A percentile compares a stretch with the other conserved stretches of the same genome.
These are phyloP conservation scores for Pichia sp. DNA, from an alignment of 1,139 yeast genomes.

Conservation along the genomic window DNA sequence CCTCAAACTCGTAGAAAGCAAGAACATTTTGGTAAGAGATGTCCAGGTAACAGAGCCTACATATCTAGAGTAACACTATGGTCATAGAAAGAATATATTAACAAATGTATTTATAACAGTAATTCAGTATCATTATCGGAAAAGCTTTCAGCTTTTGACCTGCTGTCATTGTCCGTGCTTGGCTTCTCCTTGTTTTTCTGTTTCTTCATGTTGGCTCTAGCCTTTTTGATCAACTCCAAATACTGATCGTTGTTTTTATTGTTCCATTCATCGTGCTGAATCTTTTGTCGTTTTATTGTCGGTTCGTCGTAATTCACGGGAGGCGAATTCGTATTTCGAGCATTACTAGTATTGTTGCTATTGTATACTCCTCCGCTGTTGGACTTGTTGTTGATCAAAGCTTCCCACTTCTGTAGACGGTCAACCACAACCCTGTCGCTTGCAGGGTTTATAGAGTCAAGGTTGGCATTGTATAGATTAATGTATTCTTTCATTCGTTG, in stretches of 20 bases:
- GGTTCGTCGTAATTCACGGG: slow-evolving; percentile 5
- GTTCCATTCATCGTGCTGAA: slow-evolving; percentile 49
- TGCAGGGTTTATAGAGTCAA: slow-evolving; percentile 70
- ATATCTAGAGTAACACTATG: background rate
- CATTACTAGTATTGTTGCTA: too few species aligned
- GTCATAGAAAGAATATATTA: too few species aligned
- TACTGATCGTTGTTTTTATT: slow-evolving; percentile 48
- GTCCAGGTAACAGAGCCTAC: slow-evolving; percentile 1
- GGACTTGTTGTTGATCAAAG: slow-evolving; percentile 23
- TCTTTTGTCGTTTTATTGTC: slow-evolving; percentile 14
- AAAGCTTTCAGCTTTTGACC: slow-evolving; percentile 1
- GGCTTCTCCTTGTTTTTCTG: slow-evolving; percentile 10
- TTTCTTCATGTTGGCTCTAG: slow-evolving; percentile 37
- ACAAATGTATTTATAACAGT: background rate
- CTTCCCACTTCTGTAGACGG: slow-evolving; percentile 68
- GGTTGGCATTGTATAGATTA: slow-evolving; percentile 75
- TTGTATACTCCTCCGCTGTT: background rate
- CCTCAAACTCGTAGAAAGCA: slow-evolving; percentile 28
- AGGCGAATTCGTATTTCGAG: slow-evolving; percentile 1
- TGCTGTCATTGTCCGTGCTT: background rate
- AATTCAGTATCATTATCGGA: slow-evolving; percentile 6
- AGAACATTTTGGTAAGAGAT: slow-evolving; percentile 14
- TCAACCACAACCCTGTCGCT: slow-evolving; percentile 50
- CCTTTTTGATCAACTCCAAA: slow-evolving; percentile 45
- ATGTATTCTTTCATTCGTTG: slow-evolving; percentile 74